Base-by-base conservation (phyloP, 1,139 yeast species). In the Debaryomycetaceae sp. region DNA sequence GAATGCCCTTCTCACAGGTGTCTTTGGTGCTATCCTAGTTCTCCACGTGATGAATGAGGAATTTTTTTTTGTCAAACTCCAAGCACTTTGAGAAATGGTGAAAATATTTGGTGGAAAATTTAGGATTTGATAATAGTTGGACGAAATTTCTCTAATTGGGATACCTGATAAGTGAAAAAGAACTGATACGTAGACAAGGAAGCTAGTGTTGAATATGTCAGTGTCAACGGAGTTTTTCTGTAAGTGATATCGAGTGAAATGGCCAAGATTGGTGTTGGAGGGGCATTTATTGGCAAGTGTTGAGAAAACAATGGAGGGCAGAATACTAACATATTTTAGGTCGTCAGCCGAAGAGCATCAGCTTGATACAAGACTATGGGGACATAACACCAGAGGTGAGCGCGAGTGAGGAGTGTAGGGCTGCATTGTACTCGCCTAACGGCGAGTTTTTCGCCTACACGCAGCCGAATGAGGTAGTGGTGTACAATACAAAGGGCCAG, bases 291-390 rank as follows among this genome's bases (percentile, higher is more conserved):
- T 27, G 31, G 11, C 31, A 27, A 27, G 31, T 8, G 31, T 11
- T 8, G 31, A 7, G 13, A 6, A 20, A 9, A 14, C 30, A 31
- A 14, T 27, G 6, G 17, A 11, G 13, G 20, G 23, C 36, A 24
- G 27, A 23, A 31, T 50, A 55, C 59, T 55, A 56, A 51, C 58
- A 38, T 24, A 8, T 42, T 20, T 46, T 37, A 76, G 83, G 81
- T 57, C 83, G 87, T 61, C 78, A 77, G 57, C 86, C 89, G 39
- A 81, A 75, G 63, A 59, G 81, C 36, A 76, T 83, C 43, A 85
- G 81, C 42, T 69, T 85, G 50, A 72, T 80, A 53, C 75, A 78
- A 45, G 82, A 83, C 39, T 75, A 77, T 46, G 59, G 62, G 47
- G 71, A 66, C 43, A 56, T 69, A 43, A 58, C 66, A 30, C 52